Base-by-base conservation (phyloP, 805 yeast genomes). In the Torulaspora franciscae region DNA sequence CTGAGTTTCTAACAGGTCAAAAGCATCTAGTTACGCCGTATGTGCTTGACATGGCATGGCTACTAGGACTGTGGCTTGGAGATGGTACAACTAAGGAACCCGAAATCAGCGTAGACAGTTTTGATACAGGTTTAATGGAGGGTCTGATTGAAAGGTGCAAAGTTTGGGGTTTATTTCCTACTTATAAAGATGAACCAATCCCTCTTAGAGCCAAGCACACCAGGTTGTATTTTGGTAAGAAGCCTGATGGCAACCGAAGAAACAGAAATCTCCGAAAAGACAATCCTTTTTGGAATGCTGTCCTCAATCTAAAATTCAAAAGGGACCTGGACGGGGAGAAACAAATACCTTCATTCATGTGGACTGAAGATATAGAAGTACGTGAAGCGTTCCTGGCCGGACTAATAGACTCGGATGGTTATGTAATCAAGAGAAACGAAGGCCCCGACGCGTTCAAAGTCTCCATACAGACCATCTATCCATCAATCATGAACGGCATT, bases 371-470 rank as follows among this genome's bases (percentile, higher is more conserved):
- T 26, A 47, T 71, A 26, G 61, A 54, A n/a, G 69, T 71, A 25
- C 66, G 78, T 44, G 77, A 73, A 59, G 56, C 62, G 6, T 70
- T 68, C 49, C 40, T 74, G 42, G 75, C 76, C 23, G 77, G 76
- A 48, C 51, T 74, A 25, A 57, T 72, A 46, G 77, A 71, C 46
- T 55, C 72, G 8, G 61, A 65, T 47, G 75, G 75, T 14, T 45
- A 52, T 27, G 68, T 67, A 13, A 42, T 50, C 32, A 48, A 50
- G 29, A 48, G 51, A 23, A 47, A 46, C 11, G 54, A 49, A 27
- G 54, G 45, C 10, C 37, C 46, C 5, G 53, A 50, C 19, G 43
- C 48, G 33, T 47, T 43, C 35, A 50, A 51, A 33, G 71, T 66
- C 10, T 49, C 65, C 28, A 57, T 70, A 27, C 57, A 58, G 30